These are phyloP conservation scores for Penicillium verhagenii DNA, from an alignment of 495 filamentous ascomycete species.

Conservation along the genomic window DNA sequence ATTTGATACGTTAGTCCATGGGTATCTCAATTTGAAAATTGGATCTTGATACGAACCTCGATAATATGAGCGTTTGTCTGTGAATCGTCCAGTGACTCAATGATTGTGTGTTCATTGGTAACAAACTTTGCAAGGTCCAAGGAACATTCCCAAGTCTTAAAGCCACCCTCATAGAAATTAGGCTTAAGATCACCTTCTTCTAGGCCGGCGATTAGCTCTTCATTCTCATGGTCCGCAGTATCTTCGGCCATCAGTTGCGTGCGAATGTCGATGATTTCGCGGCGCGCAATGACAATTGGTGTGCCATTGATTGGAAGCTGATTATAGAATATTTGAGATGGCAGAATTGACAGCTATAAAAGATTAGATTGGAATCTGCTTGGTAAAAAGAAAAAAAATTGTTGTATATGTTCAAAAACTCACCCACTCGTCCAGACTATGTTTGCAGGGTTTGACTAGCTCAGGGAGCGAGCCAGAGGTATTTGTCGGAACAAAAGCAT, in stretches of 20 bases:
- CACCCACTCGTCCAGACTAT: constrained; percentile 50
- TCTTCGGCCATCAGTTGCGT: constrained; percentile 94
- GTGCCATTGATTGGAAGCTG: constrained; percentile 51
- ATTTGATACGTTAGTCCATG: not conserved
- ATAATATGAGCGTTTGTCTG: constrained; percentile 57
- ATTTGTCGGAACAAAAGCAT: constrained; percentile 7
- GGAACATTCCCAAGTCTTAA: constrained; percentile 98
- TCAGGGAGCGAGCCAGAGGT: constrained; percentile 26
- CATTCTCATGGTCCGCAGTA: constrained; percentile 43
- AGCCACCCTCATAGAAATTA: constrained; percentile 94
- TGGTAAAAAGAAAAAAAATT: constrained; percentile 27
- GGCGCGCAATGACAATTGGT: constrained; percentile 63
- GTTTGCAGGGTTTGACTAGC: constrained; percentile 36
- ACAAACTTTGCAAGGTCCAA: constrained; percentile 76
- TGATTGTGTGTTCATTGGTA: constrained; percentile 14
- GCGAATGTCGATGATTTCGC: constrained; percentile 90
- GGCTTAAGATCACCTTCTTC: constrained; percentile 83
- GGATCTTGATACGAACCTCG: constrained; percentile 58
- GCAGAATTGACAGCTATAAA: constrained; percentile 64
- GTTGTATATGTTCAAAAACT: constrained; percentile 18
- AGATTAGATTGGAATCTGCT: constrained; percentile 41
- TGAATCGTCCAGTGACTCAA: constrained; percentile 20
- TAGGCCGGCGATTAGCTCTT: constrained; percentile 54
- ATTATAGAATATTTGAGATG: constrained; percentile 76
- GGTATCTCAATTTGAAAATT: not conserved